Percentiles rank a stretch among this genome's conserved stretches.
phyloP scores from a whole-genome alignment of 257 asterid genomes.

The Eustoma russellianum region DNA sequence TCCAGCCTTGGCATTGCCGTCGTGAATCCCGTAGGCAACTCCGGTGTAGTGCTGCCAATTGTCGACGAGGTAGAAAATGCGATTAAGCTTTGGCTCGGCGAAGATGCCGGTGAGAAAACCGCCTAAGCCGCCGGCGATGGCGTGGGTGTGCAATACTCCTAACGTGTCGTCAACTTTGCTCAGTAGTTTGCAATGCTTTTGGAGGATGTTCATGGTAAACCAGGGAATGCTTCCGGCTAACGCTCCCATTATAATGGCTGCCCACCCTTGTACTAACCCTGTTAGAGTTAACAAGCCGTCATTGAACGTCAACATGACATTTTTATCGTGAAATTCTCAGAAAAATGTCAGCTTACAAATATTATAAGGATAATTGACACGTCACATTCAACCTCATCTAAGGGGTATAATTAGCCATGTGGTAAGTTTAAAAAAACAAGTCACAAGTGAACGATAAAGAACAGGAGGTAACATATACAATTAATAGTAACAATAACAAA shows the following conservation, averaged over 20 bases:
- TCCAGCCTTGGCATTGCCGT: constrained; percentile 29
- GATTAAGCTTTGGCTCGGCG: constrained; percentile 49
- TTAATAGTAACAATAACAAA: too few species aligned
- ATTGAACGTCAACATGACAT: too few species aligned
- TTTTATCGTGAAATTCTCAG: too few species aligned
- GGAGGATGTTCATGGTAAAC: constrained; percentile 83
- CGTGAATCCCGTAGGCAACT: constrained; percentile 42
- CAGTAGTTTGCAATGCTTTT: constrained; percentile 49
- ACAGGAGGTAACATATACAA: too few species aligned
- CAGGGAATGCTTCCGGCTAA: constrained; percentile 75
- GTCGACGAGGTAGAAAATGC: constrained; percentile 29
- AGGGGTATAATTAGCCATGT: too few species aligned
- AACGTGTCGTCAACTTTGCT: constrained; percentile 65
- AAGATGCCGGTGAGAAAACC: constrained; percentile 48
- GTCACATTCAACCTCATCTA: too few species aligned
- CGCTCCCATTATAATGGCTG: constrained; percentile 69
- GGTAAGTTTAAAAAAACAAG: too few species aligned
- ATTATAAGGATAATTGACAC: too few species aligned
- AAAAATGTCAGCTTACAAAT: too few species aligned
- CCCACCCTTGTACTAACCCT: constrained; percentile 91
- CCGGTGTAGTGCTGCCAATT: constrained; percentile 38
- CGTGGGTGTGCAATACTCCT: constrained; percentile 82
- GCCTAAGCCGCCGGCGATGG: constrained; percentile 71
- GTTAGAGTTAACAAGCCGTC: not conserved
- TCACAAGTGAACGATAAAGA: too few species aligned